These are phyloP conservation scores for Irpex rosettiformis DNA, from an alignment of 1,284 basidiomycete genomes.

Conservation along the genomic window DNA sequence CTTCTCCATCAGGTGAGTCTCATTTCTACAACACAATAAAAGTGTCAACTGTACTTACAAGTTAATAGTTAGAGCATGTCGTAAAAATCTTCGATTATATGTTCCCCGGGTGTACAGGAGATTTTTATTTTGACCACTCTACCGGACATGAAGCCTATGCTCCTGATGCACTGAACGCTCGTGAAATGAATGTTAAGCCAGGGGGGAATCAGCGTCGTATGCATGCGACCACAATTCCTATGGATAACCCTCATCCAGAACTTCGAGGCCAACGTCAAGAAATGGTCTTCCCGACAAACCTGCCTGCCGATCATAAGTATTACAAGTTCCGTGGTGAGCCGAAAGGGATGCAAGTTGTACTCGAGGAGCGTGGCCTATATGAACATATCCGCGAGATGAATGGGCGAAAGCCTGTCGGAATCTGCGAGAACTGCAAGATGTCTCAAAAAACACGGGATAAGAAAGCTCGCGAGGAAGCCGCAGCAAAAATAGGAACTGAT, in stretches of 20 bases:
- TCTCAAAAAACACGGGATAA: constrained; percentile 1
- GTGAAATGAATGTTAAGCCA: constrained; percentile 22
- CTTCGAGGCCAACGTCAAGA: not conserved
- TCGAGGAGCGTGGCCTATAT: constrained; percentile 17
- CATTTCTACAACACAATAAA: too few relatives aligned
- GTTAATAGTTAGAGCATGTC: too few relatives aligned
- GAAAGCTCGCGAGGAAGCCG: not conserved
- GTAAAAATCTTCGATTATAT: not conserved
- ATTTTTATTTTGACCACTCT: constrained; percentile 20
- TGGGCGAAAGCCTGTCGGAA: constrained; percentile 12
- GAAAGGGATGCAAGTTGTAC: constrained; percentile 19
- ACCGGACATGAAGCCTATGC: constrained; percentile 20
- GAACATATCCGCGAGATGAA: constrained; percentile 1
- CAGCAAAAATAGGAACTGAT: not conserved
- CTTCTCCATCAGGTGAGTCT: constrained; percentile 18
- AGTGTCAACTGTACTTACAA: too few relatives aligned
- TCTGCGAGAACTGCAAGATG: constrained; percentile 15
- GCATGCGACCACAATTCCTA: constrained; percentile 17
- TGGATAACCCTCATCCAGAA: constrained; percentile 14
- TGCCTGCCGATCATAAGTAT: constrained; percentile 14
- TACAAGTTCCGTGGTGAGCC: constrained; percentile 13
- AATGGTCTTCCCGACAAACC: constrained; percentile 13
- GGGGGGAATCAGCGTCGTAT: constrained; percentile 19
- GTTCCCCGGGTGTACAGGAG: not conserved
- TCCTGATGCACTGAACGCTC: constrained; percentile 19